These are phyloP conservation scores for Acer yangbiense DNA, from an alignment of 345 rosid species.

Conservation along the genomic window DNA sequence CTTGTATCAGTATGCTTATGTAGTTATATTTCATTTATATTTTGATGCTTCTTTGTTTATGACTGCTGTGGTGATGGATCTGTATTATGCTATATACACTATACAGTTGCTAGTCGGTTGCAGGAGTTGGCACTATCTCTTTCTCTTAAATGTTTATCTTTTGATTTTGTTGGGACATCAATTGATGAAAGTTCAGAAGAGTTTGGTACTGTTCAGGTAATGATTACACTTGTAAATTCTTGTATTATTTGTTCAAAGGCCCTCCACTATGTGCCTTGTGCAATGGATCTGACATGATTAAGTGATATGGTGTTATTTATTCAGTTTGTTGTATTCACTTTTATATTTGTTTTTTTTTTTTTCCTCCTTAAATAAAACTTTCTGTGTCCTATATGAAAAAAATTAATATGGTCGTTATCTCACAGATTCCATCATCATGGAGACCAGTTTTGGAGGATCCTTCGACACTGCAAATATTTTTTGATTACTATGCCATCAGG, in stretches of 20 bases:
- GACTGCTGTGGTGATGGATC: conserved; percentile 20
- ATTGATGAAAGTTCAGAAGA: conserved; percentile 99
- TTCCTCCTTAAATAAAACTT: neutral
- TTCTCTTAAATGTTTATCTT: conserved; percentile 89
- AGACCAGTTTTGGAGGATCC: conserved; percentile 88
- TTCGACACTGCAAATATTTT: conserved; percentile 87
- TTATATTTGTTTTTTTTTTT: neutral
- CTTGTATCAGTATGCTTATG: neutral
- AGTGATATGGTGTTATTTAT: conserved; percentile 11
- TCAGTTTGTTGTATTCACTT: neutral
- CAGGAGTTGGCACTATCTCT: conserved; percentile 98
- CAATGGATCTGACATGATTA: conserved; percentile 3
- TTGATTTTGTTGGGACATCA: conserved; percentile 97
- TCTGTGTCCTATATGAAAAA: neutral
- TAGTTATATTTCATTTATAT: neutral
- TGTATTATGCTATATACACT: conserved; percentile 37
- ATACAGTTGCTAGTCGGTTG: conserved; percentile 67
- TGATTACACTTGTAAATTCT: neutral
- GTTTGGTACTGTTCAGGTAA: conserved; percentile 99
- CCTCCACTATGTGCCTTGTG: conserved; percentile 15
- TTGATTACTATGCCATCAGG: conserved; percentile 86
- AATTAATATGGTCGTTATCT: conserved; percentile 18
- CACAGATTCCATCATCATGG: conserved; percentile 92
- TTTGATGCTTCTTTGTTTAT: conserved; percentile 5
- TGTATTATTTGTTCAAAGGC: conserved; percentile 10